Conservation (phyloP, 2,329 filamentous ascomycete species). For the Fusarium torulosum region DNA sequence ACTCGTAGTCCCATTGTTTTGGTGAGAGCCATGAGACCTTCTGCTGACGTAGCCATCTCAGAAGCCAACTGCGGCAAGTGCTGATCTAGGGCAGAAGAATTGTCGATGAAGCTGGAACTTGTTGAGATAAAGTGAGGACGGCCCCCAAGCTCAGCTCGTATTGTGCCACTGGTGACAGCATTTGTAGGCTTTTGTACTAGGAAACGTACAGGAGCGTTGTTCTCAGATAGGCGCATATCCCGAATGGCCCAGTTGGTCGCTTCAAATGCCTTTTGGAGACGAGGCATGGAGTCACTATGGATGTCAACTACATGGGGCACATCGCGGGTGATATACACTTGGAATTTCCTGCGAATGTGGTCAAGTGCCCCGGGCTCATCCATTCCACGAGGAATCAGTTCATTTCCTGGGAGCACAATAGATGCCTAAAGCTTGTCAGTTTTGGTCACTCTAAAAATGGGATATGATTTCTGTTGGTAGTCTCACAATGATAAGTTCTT, state of each 20-base stretch:
- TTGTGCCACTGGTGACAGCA: constrained; percentile 14
- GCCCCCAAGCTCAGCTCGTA: constrained; percentile 44
- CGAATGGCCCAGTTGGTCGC: constrained; percentile 51
- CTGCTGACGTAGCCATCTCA: constrained; percentile 39
- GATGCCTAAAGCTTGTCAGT: constrained; percentile 25
- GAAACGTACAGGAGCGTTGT: constrained; percentile 44
- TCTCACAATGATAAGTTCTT: constrained; percentile 46
- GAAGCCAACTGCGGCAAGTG: constrained; percentile 38
- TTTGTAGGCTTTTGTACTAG: constrained; percentile 48
- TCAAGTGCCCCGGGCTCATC: constrained; percentile 45
- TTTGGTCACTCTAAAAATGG: background rate
- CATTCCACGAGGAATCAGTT: constrained; percentile 46
- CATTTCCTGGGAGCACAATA: constrained; percentile 50
- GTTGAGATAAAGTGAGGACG: constrained; percentile 42
- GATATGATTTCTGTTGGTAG: background rate
- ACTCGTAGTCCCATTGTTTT: constrained; percentile 50
- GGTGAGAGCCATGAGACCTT: constrained; percentile 45
- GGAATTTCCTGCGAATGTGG: constrained; percentile 46
- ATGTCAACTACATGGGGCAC: constrained; percentile 48
- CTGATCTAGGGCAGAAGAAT: constrained; percentile 30
- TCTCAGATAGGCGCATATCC: constrained; percentile 50
- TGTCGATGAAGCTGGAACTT: background rate
- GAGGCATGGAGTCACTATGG: constrained; percentile 37
- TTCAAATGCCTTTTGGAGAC: constrained; percentile 47
- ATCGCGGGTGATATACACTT: constrained; percentile 51